Percentiles rank a stretch among this genome's conserved stretches.
These are phyloP conservation scores for Podaxis mareebaensis DNA, from an alignment of 768 basidiomycete genomes.

Conservation along the genomic window DNA sequence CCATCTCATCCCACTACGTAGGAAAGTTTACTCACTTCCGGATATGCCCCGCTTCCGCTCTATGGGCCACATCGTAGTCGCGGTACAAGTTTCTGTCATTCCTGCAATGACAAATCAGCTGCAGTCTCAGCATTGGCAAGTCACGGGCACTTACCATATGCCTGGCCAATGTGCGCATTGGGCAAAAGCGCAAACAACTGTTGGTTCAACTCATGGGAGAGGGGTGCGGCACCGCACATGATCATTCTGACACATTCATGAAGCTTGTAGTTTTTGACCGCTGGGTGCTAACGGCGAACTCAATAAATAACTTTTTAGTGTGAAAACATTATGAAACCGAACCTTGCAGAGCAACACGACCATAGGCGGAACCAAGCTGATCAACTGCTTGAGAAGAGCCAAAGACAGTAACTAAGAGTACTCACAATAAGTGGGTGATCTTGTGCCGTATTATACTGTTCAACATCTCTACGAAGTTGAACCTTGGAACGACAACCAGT, in stretches of 20 bases:
- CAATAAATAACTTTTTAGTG: background rate
- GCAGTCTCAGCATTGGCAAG: background rate
- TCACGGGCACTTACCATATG: constrained; percentile 42
- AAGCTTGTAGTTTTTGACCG: constrained; percentile 50
- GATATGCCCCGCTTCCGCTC: constrained; percentile 48
- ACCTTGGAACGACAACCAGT: constrained; percentile 61
- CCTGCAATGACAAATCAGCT: constrained; percentile 36
- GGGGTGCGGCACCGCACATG: constrained; percentile 60
- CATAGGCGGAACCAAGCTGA: constrained; percentile 58
- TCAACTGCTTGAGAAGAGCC: background rate
- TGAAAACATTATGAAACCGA: constrained; percentile 10
- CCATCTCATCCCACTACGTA: background rate
- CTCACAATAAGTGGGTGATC: constrained; percentile 55
- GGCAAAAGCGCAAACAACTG: constrained; percentile 53
- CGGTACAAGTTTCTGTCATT: constrained; percentile 65
- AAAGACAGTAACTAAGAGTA: background rate
- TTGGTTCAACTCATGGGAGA: constrained; percentile 53
- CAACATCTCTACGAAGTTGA: constrained; percentile 62
- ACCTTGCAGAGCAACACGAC: constrained; percentile 60
- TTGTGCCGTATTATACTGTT: constrained; percentile 58
- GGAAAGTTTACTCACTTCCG: constrained; percentile 40
- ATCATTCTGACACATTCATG: constrained; percentile 41
- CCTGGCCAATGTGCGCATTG: constrained; percentile 55
- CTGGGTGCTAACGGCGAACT: constrained; percentile 42
- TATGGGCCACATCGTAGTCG: constrained; percentile 49